Base-by-base conservation (phyloP, 331 rosid genomes). In the Quercus phellos region DNA sequence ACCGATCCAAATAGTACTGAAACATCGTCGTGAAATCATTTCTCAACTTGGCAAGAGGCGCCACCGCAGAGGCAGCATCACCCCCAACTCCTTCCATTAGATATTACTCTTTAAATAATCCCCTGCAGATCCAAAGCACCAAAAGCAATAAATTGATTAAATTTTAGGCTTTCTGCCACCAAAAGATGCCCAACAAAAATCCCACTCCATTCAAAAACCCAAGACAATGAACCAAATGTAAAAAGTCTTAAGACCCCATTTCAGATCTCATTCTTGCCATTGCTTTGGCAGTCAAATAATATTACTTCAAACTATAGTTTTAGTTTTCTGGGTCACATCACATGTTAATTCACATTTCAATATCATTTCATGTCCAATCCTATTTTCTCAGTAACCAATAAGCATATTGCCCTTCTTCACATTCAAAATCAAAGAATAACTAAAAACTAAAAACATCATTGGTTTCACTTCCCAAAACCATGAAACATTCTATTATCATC, bases 1-100 rank as follows among this genome's bases (percentile, higher is more conserved):
- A 86, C 0, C 85, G 87, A 78, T 91, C 96, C 89, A 91, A 80
- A 76, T 87, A 89, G 77, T 84, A 81, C 78, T 88, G 93, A 82
- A 88, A 89, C 12, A 74, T 64, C 80, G 70, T 82, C 5, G 8
- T 32, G 63, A 85, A 89, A 70, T 89, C 96, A 71, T 76, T 76
- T 60, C 88, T 84, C 90, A 89, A 87, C 85, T 85, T 82, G 50
- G 88, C 92, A 53, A 90, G 59, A 55, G 94, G 89, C 19, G 83
- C 88, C 77, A 80, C 81, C 1, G 61, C 70, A 43, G 89, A 80
- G 66, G 82, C 83, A 22, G 77, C 84, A 63, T 89, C 90, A 67
- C 74, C 80, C 54, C 73, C 90, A 72, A 22, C 86, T 83, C 82
- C 90, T 87, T 89, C 89, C 96, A 90, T 90, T 29, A 63, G 72